Conservation (phyloP, 2,329 filamentous ascomycete species). For the Trichoderma breve region DNA sequence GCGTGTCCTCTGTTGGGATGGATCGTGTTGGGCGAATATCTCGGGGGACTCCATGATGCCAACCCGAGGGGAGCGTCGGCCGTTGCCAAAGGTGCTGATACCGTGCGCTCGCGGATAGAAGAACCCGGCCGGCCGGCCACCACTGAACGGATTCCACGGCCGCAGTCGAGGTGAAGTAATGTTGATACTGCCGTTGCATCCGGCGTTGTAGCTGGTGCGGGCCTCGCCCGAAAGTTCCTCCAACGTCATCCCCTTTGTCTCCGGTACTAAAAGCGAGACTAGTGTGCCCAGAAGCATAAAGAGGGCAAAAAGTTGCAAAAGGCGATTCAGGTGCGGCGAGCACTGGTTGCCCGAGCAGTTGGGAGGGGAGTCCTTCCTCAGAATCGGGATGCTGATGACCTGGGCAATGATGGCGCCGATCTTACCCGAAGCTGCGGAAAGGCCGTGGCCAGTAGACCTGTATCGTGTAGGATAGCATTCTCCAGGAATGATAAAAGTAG, state of each 20-base stretch:
- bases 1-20: conserved; percentile 26
- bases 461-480: conserved; percentile 66
- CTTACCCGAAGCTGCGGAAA: conserved; percentile 66
- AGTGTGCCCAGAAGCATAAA: conserved; percentile 76
- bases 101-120: conserved; percentile 40
- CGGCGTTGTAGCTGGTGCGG: conserved; percentile 56
- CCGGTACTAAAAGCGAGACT: conserved; percentile 69
- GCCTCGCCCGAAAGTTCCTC: conserved; percentile 68
- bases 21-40: conserved; percentile 27
- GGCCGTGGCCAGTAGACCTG: conserved; percentile 60
- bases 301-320: conserved; percentile 74
- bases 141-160: conserved; percentile 47
- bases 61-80: conserved; percentile 33
- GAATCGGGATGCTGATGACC: conserved; percentile 61
- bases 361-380: conserved; percentile 53
- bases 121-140: conserved; percentile 53
- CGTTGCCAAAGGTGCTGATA: conserved; percentile 26
- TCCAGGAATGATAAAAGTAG: conserved; percentile 63
- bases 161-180: conserved; percentile 33
- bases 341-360: conserved; percentile 49
- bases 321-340: conserved; percentile 64
- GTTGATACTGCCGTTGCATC: conserved; percentile 49
- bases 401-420: conserved; percentile 67
- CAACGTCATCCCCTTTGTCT: conserved; percentile 72
- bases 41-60: conserved; percentile 48